Base-by-base conservation (phyloP, 2,329 filamentous ascomycete species). In the Aspergillus cejpii region DNA sequence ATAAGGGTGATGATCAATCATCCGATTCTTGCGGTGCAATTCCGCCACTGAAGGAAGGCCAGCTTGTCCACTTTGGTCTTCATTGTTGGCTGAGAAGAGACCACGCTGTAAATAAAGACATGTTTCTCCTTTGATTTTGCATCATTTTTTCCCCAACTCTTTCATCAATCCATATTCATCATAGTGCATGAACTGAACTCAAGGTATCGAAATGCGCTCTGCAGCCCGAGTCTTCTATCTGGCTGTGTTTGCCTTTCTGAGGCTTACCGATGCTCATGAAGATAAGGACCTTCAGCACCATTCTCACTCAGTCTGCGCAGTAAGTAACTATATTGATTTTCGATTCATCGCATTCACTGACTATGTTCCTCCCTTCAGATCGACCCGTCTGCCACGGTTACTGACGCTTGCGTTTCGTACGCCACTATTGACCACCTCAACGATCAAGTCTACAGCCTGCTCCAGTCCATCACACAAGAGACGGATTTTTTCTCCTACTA, bases 401-500 rank as follows among this genome's bases (percentile, higher is more conserved):
- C 85, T 34, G 92, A 98, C 67, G 89, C 92, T 39, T 97, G 92
- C 71, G 88, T 87, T 50, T 95, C 91, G 44, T 98, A 94, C 69
- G 83, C 84, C 44, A 89, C 87, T 28, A 84, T 98, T 66, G 90
- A 98, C 63, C 74, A 76, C 31, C 75, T 98, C 43, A 98, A 97
- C 69, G 69, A 75, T 54, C 78, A 80, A 48, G 76, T 96, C 51
- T 83, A 84, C 57, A 86, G 89, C 14, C 79, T 82, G 41, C 72
- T 98, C 55, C 79, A 87, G 58, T 84, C 87, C 44, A 80, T 98
- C 37, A 94, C 88, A 0, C 80, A 80, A 57, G 81, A 85, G 42
- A 94, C 91, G 66, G 92, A 98, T 69, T 98, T 96, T 77, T 98
- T 98, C 71, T 91, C 91, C 42, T 89, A 97, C 69, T 98, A 97